phyloP scores from a whole-genome alignment of 177 flowering plant genomes.

The Vitis hybrid region DNA sequence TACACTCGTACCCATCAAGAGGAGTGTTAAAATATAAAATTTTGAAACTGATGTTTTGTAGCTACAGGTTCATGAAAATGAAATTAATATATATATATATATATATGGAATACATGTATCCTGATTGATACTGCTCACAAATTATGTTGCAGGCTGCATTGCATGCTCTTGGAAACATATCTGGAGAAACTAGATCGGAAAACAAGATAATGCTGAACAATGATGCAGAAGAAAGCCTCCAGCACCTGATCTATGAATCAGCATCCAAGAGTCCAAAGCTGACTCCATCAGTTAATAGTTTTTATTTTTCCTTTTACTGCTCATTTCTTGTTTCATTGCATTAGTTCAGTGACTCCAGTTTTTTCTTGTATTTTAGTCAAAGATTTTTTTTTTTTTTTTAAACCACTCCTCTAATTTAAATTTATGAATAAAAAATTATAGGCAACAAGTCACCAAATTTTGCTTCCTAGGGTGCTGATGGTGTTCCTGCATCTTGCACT shows the following conservation, averaged over 20 bases:
- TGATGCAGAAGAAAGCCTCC: slow-evolving; percentile 71
- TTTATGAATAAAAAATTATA: background rate
- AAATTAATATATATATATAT: background rate
- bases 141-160: slow-evolving; percentile 70
- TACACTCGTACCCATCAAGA: too few species aligned
- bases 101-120: background rate
- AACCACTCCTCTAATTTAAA: too few species aligned
- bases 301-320: background rate
- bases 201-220: slow-evolving; percentile 33
- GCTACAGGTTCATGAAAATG: too few species aligned
- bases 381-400: too few species aligned
- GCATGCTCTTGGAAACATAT: slow-evolving; percentile 85
- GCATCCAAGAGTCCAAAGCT: slow-evolving; percentile 75
- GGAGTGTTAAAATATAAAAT: too few species aligned
- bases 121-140: background rate
- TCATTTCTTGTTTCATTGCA: background rate
- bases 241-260: slow-evolving; percentile 57
- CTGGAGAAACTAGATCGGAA: slow-evolving; percentile 62
- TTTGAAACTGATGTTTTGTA: too few species aligned
- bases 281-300: slow-evolving; percentile 76
- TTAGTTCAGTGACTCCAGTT: background rate
- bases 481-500: background rate
- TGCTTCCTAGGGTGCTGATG: background rate
- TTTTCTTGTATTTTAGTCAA: slow-evolving; percentile 1
- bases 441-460: background rate